Evolutionary conservation across 148 eudicot species (phyloP).

Genomic region (Rhododendron henanense): DNA sequence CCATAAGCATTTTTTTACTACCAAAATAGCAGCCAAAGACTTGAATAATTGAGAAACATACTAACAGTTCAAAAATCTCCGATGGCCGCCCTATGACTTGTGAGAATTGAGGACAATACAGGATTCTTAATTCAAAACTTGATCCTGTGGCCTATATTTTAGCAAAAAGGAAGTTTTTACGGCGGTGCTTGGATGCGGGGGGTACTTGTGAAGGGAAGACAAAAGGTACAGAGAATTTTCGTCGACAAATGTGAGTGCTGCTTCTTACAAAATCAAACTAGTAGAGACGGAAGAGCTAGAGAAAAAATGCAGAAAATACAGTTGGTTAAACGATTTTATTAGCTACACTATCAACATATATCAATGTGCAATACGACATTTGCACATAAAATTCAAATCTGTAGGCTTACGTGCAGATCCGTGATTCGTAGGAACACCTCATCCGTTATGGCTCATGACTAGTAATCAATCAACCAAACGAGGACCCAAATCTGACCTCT

Average conservation of each 20-base stretch:
- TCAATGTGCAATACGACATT: not conserved
- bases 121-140: not conserved
- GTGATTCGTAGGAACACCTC: not conserved
- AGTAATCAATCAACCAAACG: not conserved
- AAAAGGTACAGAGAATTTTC: not conserved
- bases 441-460: not conserved
- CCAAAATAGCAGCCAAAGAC: not conserved
- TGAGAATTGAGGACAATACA: not conserved
- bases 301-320: not conserved
- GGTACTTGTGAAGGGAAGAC: not conserved
- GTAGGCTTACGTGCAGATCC: constrained; percentile 1
- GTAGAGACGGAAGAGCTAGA: not conserved
- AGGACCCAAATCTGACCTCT: not conserved
- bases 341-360: not conserved
- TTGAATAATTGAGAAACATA: not conserved
- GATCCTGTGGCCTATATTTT: not conserved
- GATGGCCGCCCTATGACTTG: not conserved
- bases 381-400: not conserved
- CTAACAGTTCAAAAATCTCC: not conserved
- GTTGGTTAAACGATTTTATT: not conserved
- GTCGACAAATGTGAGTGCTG: not conserved
- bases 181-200: not conserved
- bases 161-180: not conserved
- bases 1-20: not conserved
- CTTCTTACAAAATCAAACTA: not conserved